Conservation (phyloP, 805 yeast genomes). For the Starmerella bacillaris region DNA sequence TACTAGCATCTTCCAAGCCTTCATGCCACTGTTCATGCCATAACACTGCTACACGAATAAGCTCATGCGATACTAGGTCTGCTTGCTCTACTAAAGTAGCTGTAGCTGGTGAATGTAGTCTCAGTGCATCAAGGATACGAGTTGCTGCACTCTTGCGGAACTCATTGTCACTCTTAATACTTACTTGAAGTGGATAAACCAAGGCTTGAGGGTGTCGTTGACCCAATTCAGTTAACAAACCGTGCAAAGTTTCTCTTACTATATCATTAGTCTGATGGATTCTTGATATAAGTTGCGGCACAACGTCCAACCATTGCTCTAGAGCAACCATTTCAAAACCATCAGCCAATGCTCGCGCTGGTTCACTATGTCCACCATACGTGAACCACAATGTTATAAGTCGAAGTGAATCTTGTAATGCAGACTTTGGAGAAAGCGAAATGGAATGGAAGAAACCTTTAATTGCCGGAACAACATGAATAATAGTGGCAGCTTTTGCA, state of each 20-base stretch:
- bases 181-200: constrained; percentile 87
- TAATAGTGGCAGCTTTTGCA: constrained; percentile 11
- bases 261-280: constrained; percentile 85
- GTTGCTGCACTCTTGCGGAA: constrained; percentile 82
- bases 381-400: constrained; percentile 87
- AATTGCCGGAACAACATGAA: constrained; percentile 86
- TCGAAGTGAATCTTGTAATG: constrained; percentile 82
- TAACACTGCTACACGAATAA: constrained; percentile 82
- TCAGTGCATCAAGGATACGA: constrained; percentile 80
- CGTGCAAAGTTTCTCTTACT: constrained; percentile 64
- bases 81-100: constrained; percentile 77
- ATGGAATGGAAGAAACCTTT: constrained; percentile 92
- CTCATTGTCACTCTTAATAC: constrained; percentile 80
- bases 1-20: constrained; percentile 89
- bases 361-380: constrained; percentile 84
- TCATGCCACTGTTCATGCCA: constrained; percentile 99
- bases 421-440: constrained; percentile 66
- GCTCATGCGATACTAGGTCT: constrained; percentile 79
- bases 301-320: constrained; percentile 87
- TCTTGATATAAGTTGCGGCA: constrained; percentile 89
- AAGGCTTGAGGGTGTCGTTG: constrained; percentile 94
- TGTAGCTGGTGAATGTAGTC: constrained; percentile 43
- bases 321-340: constrained; percentile 79
- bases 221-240: constrained; percentile 71
- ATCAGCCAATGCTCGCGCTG: constrained; percentile 74